Evolutionary conservation across 1,284 basidiomycete species (phyloP), one percentile per base, ranked within the genome.

Genomic region (Gomphus bonarii): DNA sequence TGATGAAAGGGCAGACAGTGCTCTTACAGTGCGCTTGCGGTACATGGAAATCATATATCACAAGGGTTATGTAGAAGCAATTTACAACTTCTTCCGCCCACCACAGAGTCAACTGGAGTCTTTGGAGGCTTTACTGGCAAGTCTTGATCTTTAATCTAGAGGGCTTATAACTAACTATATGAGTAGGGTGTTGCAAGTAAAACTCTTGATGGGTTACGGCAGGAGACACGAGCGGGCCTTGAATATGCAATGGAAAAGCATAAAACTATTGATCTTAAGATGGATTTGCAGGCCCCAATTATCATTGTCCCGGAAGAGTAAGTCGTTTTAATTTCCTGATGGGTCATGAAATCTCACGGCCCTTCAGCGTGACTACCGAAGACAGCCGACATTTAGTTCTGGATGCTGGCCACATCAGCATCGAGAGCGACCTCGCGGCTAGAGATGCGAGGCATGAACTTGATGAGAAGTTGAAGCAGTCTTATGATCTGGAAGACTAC

Each of bases 11-110:
- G 95, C 97, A 36, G 95, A 99, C 69, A 97, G 82, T 65, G 93
- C 88, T 0, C 73, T 99, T 57, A 89, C 88, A 6, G 82, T 97
- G 55, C 85, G 85, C 59, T 92, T 99, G 88, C 83, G 94, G 6
- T 92, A 95, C 65, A 90, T 97, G 84, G 95, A 99, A 71, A 91
- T 99, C 63, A 91, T 99, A 58, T 99, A 99, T 67, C 94, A 99
- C 68, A 84, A 79, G 64, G 90, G 91, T 36, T 99, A 97, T 68
- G 80, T 99, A 43, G 95, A 99, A 73, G 90, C 90, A 1, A 82
- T 99, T 40, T 87, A 91, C 62, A 81, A 79, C 60, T 99, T 99
- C 75, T 89, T 99, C 74, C 91, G 87, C 68, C 97, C 97, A 1
- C 95, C 97, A 1, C 87, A 88, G 47, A 95, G 88, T 68, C 95